Conservation (phyloP, 495 filamentous ascomycete species). For the Achaetomiella virescens region DNA sequence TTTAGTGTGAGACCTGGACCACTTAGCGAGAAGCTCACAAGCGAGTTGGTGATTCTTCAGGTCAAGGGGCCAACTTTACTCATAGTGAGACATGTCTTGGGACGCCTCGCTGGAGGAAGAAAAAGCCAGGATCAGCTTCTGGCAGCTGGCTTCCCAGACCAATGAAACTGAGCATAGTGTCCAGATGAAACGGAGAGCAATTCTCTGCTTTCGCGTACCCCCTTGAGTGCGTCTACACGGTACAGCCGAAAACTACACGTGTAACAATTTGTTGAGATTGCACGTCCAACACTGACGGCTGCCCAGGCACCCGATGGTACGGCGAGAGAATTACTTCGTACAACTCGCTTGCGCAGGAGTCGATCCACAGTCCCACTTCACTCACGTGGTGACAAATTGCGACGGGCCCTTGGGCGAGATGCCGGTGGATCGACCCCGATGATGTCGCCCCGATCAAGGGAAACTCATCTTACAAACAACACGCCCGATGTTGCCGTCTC, state of each 20-base stretch:
- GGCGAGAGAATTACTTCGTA: neutral
- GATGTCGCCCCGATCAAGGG: neutral
- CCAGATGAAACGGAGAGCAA: too few species aligned
- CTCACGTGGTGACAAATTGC: constrained; percentile 13
- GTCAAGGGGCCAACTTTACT: neutral
- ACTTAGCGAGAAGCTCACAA: too few species aligned
- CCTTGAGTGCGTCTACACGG: too few species aligned
- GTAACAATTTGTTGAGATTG: too few species aligned
- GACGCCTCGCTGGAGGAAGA: constrained; percentile 1
- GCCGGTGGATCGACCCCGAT: neutral
- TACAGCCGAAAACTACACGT: too few species aligned
- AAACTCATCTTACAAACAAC: neutral
- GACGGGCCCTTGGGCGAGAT: neutral
- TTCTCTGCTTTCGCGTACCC: too few species aligned
- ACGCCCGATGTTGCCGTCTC: too few species aligned
- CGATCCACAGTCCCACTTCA: neutral
- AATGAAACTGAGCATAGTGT: neutral
- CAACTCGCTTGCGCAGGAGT: neutral
- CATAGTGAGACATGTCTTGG: constrained; percentile 4
- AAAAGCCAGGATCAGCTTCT: constrained; percentile 8
- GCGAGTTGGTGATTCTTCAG: neutral
- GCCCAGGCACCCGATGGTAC: neutral
- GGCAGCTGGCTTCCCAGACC: neutral
- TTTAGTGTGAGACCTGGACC: too few species aligned
- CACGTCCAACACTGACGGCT: too few species aligned